phyloP scores from a whole-genome alignment of 257 asterid species.

The Dorcoceras hygrometricum region DNA sequence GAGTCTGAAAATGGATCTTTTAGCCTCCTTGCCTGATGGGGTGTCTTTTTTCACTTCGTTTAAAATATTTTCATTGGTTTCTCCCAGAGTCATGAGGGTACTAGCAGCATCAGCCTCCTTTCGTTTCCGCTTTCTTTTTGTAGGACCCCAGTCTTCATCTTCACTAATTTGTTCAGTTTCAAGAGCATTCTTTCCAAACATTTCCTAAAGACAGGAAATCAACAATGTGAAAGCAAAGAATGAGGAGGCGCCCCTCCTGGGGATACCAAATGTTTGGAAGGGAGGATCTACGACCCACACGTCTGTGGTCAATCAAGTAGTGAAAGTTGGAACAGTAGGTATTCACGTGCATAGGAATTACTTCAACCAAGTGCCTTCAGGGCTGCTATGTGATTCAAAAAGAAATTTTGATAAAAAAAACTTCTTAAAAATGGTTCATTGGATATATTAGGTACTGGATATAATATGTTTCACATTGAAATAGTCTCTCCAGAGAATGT shows the following conservation, averaged over 20 bases:
- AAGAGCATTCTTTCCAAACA: conserved; percentile 78
- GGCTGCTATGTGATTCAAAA: neutral
- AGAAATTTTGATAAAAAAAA: neutral
- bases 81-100: conserved; percentile 51
- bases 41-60: conserved; percentile 24
- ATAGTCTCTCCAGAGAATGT: neutral
- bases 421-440: neutral
- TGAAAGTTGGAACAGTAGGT: neutral
- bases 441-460: conserved; percentile 11
- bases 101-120: conserved; percentile 74
- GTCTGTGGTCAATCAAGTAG: neutral
- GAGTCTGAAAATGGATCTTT: conserved; percentile 69
- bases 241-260: neutral
- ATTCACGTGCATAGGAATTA: neutral
- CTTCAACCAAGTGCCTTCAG: neutral
- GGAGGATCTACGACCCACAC: neutral
- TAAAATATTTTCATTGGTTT: conserved; percentile 37
- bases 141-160: conserved; percentile 99
- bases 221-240: conserved; percentile 18
- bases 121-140: conserved; percentile 51
- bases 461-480: conserved; percentile 12
- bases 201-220: conserved; percentile 52
- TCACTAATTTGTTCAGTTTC: conserved; percentile 71
- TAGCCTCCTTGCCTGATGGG: conserved; percentile 36
- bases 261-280: neutral